Evolutionary conservation across 192 early-diverging fungal genomes (phyloP).

Genomic region (Linnemannia zychae): DNA sequence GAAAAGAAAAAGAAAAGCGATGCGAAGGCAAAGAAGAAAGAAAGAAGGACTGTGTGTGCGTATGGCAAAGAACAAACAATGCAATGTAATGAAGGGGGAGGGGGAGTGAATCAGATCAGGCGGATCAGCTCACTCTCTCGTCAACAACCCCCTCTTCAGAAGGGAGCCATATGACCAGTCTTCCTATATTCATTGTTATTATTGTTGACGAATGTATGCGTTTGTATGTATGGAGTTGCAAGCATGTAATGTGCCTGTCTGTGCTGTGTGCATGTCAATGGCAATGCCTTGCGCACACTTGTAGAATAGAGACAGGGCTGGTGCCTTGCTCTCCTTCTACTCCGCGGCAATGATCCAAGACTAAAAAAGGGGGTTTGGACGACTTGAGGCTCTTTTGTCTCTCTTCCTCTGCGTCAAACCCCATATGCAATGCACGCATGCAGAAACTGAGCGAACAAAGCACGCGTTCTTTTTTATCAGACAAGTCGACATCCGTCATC

Average conservation of each 20-base stretch:
- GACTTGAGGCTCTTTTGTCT: too few relatives aligned
- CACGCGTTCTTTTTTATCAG: neutral
- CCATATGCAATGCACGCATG: too few relatives aligned
- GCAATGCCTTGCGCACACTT: neutral
- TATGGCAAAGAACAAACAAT: neutral
- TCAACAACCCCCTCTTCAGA: too few relatives aligned
- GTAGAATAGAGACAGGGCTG: neutral
- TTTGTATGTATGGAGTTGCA: neutral
- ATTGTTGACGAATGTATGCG: too few relatives aligned
- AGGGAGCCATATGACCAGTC: neutral
- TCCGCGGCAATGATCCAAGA: too few relatives aligned
- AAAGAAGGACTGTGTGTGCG: neutral
- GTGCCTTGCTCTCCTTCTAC: too few relatives aligned
- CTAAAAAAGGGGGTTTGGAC: too few relatives aligned
- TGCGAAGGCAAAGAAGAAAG: neutral
- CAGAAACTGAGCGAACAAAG: neutral
- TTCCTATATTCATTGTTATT: neutral
- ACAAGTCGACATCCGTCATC: neutral
- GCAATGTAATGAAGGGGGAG: too few relatives aligned
- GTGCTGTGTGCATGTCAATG: neutral
- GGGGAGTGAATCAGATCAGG: too few relatives aligned
- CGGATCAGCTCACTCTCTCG: neutral
- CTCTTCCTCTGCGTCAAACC: too few relatives aligned
- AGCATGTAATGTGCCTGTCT: neutral
- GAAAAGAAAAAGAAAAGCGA: neutral